phyloP scores from a whole-genome alignment of 352 stramenopile genomes.

The Globisporangium rhizosaccharum region DNA sequence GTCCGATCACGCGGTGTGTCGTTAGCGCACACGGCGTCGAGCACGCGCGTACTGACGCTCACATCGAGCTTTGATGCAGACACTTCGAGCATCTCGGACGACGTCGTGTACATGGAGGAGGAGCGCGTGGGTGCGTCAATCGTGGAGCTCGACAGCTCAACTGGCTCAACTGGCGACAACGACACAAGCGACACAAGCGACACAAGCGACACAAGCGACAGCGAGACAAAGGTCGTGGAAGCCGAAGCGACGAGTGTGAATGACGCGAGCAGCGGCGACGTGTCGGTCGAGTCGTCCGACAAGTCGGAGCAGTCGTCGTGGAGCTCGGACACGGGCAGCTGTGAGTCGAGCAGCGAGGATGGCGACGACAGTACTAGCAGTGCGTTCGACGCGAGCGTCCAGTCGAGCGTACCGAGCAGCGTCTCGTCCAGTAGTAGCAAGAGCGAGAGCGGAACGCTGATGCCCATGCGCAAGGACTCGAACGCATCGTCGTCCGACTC shows the following conservation, averaged over 20 bases:
- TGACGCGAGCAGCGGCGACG: constrained; percentile 7
- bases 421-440: constrained; percentile 8
- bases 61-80: constrained; percentile 16
- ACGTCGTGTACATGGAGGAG: constrained; percentile 18
- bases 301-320: constrained; percentile 33
- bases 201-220: constrained; percentile 9
- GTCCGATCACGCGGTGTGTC: constrained; percentile 6
- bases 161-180: background rate
- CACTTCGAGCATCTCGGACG: constrained; percentile 2
- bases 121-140: constrained; percentile 10
- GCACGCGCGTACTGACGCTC: constrained; percentile 20
- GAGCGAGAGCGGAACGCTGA: constrained; percentile 6
- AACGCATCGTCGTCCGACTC: constrained; percentile 53
- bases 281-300: constrained; percentile 20
- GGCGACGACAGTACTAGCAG: constrained; percentile 10
- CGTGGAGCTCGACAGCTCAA: constrained; percentile 11
- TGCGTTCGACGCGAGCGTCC: constrained; percentile 2
- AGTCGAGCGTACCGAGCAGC: constrained; percentile 9
- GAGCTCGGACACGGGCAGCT: constrained; percentile 33
- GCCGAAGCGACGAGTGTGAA: background rate
- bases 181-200: constrained; percentile 7
- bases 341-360: constrained; percentile 7
- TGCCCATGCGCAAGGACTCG: constrained; percentile 28
- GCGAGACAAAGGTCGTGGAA: background rate
- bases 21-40: constrained; percentile 14